phyloP scores from a whole-genome alignment of 2,329 filamentous ascomycete species.

The Phaeophleospora eucalypticola region DNA sequence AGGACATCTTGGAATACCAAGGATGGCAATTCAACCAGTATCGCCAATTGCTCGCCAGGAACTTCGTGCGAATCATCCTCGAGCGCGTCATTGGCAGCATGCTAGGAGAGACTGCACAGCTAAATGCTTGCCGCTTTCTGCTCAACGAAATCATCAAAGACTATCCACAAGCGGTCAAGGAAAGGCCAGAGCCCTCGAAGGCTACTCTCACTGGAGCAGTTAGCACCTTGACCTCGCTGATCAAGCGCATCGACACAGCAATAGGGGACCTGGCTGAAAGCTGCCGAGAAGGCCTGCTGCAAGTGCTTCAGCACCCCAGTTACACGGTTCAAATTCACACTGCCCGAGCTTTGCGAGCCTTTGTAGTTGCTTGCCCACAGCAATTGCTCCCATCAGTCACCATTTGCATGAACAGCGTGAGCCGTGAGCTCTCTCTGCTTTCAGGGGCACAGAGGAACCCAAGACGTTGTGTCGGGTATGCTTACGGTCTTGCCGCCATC shows the following conservation, averaged over 20 bases:
- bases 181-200: slow-evolving; percentile 84
- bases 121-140: slow-evolving; percentile 73
- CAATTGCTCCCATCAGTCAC: slow-evolving; percentile 88
- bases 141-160: slow-evolving; percentile 90
- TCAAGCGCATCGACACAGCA: slow-evolving; percentile 76
- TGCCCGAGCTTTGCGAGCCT: slow-evolving; percentile 77
- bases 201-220: slow-evolving; percentile 75
- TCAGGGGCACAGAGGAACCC: slow-evolving; percentile 71
- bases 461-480: slow-evolving; percentile 81
- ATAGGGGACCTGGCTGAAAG: slow-evolving; percentile 72
- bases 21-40: slow-evolving; percentile 81
- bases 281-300: slow-evolving; percentile 80
- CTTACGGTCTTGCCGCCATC: slow-evolving; percentile 84
- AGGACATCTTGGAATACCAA: slow-evolving; percentile 72
- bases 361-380: slow-evolving; percentile 86
- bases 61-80: slow-evolving; percentile 77
- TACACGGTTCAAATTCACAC: slow-evolving; percentile 93
- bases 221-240: slow-evolving; percentile 72
- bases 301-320: slow-evolving; percentile 89
- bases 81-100: slow-evolving; percentile 80
- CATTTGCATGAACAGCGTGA: slow-evolving; percentile 93
- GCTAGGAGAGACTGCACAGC: slow-evolving; percentile 82
- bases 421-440: slow-evolving; percentile 76
- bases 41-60: slow-evolving; percentile 76
- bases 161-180: slow-evolving; percentile 83